Conservation (phyloP, 345 rosid genomes). For the Luvunga scandens region DNA sequence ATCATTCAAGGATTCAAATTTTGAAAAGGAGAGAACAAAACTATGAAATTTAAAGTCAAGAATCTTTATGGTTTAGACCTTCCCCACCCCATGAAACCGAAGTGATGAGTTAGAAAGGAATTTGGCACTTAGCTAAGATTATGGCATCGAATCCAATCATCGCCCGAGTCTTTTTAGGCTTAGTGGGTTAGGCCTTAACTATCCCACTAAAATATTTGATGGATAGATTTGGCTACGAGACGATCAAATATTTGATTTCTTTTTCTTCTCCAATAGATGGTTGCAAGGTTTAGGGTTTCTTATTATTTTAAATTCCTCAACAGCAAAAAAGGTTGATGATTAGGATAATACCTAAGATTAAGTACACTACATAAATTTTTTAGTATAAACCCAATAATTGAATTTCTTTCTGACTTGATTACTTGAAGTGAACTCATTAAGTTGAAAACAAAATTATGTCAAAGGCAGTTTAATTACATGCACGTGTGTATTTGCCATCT, state of each 20-base stretch:
- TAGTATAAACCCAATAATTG: conserved; percentile 3
- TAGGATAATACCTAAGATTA: conserved; percentile 12
- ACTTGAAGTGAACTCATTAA: not conserved
- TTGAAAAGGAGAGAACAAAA: not conserved
- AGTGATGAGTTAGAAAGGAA: conserved; percentile 16
- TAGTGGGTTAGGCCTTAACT: conserved; percentile 34
- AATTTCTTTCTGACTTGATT: not conserved
- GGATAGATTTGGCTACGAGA: not conserved
- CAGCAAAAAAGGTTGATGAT: not conserved
- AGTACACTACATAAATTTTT: not conserved
- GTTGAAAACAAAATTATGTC: not conserved
- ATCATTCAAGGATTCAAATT: conserved; percentile 26
- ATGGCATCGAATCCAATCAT: conserved; percentile 42
- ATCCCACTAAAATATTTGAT: too few relatives aligned
- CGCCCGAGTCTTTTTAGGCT: conserved; percentile 15
- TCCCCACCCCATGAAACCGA: conserved; percentile 17
- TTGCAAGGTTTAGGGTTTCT: not conserved
- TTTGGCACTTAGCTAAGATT: conserved; percentile 17
- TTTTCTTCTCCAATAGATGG: conserved; percentile 15
- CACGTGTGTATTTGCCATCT: not conserved
- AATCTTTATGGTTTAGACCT: conserved; percentile 22
- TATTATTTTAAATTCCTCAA: not conserved
- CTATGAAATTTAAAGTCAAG: not conserved
- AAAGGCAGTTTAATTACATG: not conserved
- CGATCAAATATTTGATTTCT: conserved; percentile 9